Evolutionary conservation across 179 eudicot genomes (phyloP), one percentile per base, ranked within the genome.

Genomic region (Vitellaria paradoxa): DNA sequence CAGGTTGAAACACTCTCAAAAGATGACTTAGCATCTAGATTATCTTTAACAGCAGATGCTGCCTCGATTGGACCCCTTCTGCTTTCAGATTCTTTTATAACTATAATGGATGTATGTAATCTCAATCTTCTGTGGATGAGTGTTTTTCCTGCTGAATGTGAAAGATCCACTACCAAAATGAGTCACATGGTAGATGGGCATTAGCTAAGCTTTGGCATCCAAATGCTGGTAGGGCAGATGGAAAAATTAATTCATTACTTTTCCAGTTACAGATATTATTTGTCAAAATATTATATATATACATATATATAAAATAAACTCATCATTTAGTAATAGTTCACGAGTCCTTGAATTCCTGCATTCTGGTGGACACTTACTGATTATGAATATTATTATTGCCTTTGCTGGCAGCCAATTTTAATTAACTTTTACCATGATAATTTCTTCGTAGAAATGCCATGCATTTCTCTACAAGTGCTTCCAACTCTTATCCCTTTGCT

Each of bases 11-110:
- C 88, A 62, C 88, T 93, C 69, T 88, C 92, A 49, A 92, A 74
- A 77, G 99, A 96, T 20, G 98, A 94, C 83, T 83, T 96, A 89
- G 98, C 98, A 42, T 88, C 97, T 63, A 89, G 97, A 79, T 86
- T 96, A 87, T 89, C 91, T 70, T 87, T 96, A 80, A 96, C 89
- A 4, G 90, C 87, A 67, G 94, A 96, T 79, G 85, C 91, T 75
- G 89, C 92, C 69, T 85, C 90, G 65, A 91, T 93, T 76, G 97
- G 88, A 75, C 89, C 96, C 60, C 97, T 93, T 82, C 83, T 80
- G 82, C 88, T 93, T 42, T 81, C 97, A 37, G 99, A 96, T 80
- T 85, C 92, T 59, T 83, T 75, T 75, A 84, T 96, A 68, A 93
- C 99, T 37, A 73, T 96, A 73, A 93, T 96, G 87, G 99, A 96